Evolutionary conservation across 768 basidiomycete species (phyloP), one percentile per base, ranked within the genome.

Genomic region (Lentinula raphanica): DNA sequence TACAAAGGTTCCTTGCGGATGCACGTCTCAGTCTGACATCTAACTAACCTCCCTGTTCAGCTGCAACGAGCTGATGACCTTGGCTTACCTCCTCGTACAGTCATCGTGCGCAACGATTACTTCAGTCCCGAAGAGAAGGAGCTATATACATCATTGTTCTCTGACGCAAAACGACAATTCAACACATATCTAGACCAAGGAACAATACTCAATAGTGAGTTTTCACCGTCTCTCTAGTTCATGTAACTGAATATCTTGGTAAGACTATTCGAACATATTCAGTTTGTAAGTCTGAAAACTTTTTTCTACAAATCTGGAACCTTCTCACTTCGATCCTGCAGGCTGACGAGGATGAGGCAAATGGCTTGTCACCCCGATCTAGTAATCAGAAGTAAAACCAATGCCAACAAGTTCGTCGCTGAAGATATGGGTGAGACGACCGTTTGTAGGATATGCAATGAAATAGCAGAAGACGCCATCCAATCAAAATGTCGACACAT

Each of bases 41-140:
- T 23, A 15, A 5, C 1, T 39, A 39, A 42, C 12, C 8, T 6
- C 19, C 27, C 35, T 28, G 29, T 44, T 38, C 54, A 98, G 87
- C 77, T 98, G 45, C 91, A 99, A 83, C 82, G 89, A 56, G 96
- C 96, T 1, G 97, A 99, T 67, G 97, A 99, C 69, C 82, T 99
- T 23, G 97, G 94, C 5, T 74, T 98, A 19, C 97, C 97, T 7
- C 97, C 97, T 6, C 81, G 97, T 38, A 94, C 87, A 0, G 90
- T 99, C 21, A 79, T 91, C 49, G 86, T 99, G 58, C 83, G 93
- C 44, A 77, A 86, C 51, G 96, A 98, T 69, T 90, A 88, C 71
- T 98, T 98, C 77, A 94, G 92, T 62, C 89, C 92, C 0, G 95
- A 97, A 71, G 97, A 99, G 74, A 98, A 94, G 69, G 97, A 99